These are phyloP conservation scores for Aspergillus viridinutans DNA, from an alignment of 2,329 filamentous ascomycete genomes.

Conservation along the genomic window DNA sequence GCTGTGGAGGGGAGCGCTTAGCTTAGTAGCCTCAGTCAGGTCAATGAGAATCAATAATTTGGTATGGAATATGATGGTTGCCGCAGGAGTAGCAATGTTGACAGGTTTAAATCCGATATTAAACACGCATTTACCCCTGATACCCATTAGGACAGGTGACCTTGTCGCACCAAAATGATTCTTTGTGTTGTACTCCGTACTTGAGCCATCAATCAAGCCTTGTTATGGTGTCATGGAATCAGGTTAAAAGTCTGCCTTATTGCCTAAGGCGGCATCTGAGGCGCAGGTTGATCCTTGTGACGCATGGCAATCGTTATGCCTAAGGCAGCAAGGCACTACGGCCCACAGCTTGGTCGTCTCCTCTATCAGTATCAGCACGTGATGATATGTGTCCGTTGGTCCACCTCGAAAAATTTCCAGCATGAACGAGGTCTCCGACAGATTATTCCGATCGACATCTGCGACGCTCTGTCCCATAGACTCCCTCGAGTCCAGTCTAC, in stretches of 20 bases:
- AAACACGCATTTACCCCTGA: not conserved
- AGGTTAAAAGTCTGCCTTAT: conserved; percentile 1
- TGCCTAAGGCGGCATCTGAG: conserved; percentile 10
- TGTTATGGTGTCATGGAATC: not conserved
- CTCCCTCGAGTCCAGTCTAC: conserved; percentile 1
- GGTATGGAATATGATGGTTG: not conserved
- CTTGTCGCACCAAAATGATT: not conserved
- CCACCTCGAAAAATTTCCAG: conserved; percentile 41
- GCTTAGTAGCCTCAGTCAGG: not conserved
- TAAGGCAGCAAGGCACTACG: conserved; percentile 12
- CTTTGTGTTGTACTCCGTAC: not conserved
- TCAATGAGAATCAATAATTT: not conserved
- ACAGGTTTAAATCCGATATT: not conserved
- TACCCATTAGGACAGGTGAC: not conserved
- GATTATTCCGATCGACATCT: conserved; percentile 18
- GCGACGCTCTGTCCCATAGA: conserved; percentile 18
- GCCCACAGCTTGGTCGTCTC: too few species aligned
- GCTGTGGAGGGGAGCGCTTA: conserved; percentile 22
- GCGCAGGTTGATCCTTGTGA: conserved; percentile 7
- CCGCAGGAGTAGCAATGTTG: not conserved
- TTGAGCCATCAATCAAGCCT: not conserved
- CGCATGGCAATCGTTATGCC: conserved; percentile 3
- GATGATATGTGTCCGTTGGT: conserved; percentile 33
- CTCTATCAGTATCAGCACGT: conserved; percentile 34
- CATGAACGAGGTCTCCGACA: conserved; percentile 17